Conservation (phyloP, 306 rosid genomes). For the Calophaca sinica region DNA sequence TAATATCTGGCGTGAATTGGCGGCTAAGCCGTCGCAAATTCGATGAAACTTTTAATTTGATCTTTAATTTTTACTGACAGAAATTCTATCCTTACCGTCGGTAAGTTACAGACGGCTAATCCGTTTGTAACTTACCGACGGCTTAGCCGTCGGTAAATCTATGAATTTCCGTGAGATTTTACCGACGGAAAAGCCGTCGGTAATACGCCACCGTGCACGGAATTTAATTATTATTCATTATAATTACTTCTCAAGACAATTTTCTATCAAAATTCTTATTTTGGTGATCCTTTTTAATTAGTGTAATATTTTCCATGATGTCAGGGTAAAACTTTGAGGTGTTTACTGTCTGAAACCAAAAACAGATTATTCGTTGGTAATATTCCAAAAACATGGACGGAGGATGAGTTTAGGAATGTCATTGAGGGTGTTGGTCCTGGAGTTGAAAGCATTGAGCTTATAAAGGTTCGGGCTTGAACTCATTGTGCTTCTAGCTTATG, state of each 20-base stretch:
- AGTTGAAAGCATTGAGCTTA: conserved; percentile 88
- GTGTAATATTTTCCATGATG: conserved; percentile 32
- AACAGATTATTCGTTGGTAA: conserved; percentile 93
- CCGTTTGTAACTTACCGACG: too few relatives aligned
- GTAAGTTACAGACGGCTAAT: too few relatives aligned
- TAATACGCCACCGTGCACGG: too few relatives aligned
- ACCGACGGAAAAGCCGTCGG: too few relatives aligned
- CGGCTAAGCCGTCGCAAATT: too few relatives aligned
- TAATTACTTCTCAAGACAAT: not conserved
- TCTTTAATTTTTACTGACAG: too few relatives aligned
- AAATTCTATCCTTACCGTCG: too few relatives aligned
- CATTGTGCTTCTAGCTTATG: conserved; percentile 23
- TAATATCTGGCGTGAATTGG: too few relatives aligned
- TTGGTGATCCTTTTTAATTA: conserved; percentile 29
- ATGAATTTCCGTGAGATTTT: too few relatives aligned
- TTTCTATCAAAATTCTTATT: conserved; percentile 20
- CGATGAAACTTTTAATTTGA: too few relatives aligned
- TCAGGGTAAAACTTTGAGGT: conserved; percentile 94
- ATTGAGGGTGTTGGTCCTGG: conserved; percentile 94
- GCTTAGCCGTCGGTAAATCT: too few relatives aligned
- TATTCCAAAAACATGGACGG: conserved; percentile 87
- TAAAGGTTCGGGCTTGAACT: conserved; percentile 68
- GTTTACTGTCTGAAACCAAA: conserved; percentile 93
- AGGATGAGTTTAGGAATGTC: conserved; percentile 84
- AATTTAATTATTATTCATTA: conserved; percentile 29